Evolutionary conservation across 805 yeast species (phyloP), one percentile per base, ranked within the genome.

Genomic region (Starmera pachycereana): DNA sequence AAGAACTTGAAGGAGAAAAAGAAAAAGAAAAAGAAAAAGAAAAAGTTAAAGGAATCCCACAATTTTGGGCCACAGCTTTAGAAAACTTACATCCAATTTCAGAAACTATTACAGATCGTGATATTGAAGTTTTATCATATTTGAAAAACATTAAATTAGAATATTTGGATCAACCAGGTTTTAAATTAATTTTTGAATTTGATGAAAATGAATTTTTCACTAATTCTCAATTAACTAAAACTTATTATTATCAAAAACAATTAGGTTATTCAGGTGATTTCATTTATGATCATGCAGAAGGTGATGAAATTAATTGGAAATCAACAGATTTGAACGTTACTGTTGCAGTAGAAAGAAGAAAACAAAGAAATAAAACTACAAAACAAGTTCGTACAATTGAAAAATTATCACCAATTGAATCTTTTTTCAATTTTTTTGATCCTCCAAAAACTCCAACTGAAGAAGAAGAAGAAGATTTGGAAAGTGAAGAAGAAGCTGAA

Each of bases 251-350:
- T 66, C 96, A 87, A 65, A 87, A 85, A 44, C 95, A 90, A 63
- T 71, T 88, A 51, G 96, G 96, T 18, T 86, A 87, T 63, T 80
- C 89, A 28, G 97, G 98, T 29, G 98, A 92, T 61, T 90, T 86
- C 61, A 88, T 92, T 51, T 92, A 90, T 62, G 97, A 90, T 64
- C 95, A 86, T 58, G 97, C 98, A 11, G 94, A 86, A 57, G 97
- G 97, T 40, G 71, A 75, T 49, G 80, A 76, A 41, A 84, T 92
- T 59, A 68, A 81, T 51, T 92, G 98, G 98, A 68, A 65, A 47
- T 74, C 80, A 40, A 79, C 80, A 53, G 94, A 81, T 50, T 68
- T 69, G 45, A 90, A 92, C 58, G 88, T 86, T 39, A 90, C 97
- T 14, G 76, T 92, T 41, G 66, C 69, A 44, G 80, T 92, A 42